phyloP scores from a whole-genome alignment of 768 basidiomycete species.

The Tulasnella sp. region DNA sequence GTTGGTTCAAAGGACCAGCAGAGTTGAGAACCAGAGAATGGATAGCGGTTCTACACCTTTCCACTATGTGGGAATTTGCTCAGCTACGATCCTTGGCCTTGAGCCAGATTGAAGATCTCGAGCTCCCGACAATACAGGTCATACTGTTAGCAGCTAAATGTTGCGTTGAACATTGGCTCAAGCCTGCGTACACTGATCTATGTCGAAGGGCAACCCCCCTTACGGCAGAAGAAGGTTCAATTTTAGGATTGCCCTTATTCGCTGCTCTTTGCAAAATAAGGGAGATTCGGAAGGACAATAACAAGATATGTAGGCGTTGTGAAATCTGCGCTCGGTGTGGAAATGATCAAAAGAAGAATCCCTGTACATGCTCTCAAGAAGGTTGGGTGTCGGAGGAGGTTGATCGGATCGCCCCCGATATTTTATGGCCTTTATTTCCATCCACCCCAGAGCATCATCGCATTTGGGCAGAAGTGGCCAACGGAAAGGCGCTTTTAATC shows the following conservation, averaged over 20 bases:
- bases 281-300: not conserved
- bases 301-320: too few relatives aligned
- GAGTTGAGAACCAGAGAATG: too few relatives aligned
- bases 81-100: not conserved
- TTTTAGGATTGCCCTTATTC: not conserved
- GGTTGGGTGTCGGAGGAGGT: too few relatives aligned
- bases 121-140: not conserved
- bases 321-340: too few relatives aligned
- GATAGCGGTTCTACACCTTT: not conserved
- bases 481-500: too few relatives aligned
- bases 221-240: not conserved
- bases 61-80: constrained; percentile 4
- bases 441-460: too few relatives aligned
- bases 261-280: constrained; percentile 2
- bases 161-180: constrained; percentile 2
- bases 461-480: too few relatives aligned
- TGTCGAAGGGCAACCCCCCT: not conserved
- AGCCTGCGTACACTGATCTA: not conserved
- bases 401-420: too few relatives aligned
- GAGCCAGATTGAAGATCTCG: not conserved
- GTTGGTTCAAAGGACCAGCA: too few relatives aligned
- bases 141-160: not conserved
- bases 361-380: too few relatives aligned
- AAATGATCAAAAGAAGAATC: too few relatives aligned
- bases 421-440: too few relatives aligned